Evolutionary conservation across 805 yeast species (phyloP).

Genomic region (Candida verbasci): DNA sequence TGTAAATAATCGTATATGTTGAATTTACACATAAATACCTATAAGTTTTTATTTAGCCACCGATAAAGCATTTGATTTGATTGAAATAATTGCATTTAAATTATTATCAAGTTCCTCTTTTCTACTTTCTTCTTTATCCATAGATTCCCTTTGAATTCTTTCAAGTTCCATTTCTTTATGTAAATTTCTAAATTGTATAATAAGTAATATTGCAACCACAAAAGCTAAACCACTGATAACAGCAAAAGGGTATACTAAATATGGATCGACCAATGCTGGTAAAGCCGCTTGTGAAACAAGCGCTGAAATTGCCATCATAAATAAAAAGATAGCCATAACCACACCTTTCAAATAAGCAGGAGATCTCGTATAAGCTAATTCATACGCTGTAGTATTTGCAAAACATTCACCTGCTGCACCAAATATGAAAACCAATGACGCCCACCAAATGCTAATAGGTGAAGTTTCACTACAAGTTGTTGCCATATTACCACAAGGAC

Average conservation of each 20-base stretch:
- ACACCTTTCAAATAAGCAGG: constrained; percentile 49
- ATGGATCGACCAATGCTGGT: constrained; percentile 38
- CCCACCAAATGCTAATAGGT: constrained; percentile 29
- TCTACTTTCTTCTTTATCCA: not conserved
- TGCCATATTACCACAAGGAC: constrained; percentile 49
- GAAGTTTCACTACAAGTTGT: constrained; percentile 30
- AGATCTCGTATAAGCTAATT: constrained; percentile 50
- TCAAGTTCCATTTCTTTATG: constrained; percentile 38
- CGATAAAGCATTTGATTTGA: not conserved
- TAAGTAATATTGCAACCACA: constrained; percentile 26
- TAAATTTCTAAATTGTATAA: constrained; percentile 32
- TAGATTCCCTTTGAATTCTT: constrained; percentile 22
- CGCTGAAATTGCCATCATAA: constrained; percentile 44
- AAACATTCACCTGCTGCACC: constrained; percentile 53
- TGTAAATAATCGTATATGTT: no score
- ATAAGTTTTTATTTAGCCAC: not conserved
- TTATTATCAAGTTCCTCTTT: not conserved
- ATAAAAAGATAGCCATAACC: constrained; percentile 44
- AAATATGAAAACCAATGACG: constrained; percentile 25
- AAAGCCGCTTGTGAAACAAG: constrained; percentile 42
- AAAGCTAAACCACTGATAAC: constrained; percentile 34
- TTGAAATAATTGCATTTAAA: constrained; percentile 1
- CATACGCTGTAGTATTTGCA: constrained; percentile 48
- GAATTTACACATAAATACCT: no score
- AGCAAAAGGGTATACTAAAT: constrained; percentile 37